Base-by-base conservation (phyloP, 2,329 filamentous ascomycete species). In the Basipetospora chlamydospora region DNA sequence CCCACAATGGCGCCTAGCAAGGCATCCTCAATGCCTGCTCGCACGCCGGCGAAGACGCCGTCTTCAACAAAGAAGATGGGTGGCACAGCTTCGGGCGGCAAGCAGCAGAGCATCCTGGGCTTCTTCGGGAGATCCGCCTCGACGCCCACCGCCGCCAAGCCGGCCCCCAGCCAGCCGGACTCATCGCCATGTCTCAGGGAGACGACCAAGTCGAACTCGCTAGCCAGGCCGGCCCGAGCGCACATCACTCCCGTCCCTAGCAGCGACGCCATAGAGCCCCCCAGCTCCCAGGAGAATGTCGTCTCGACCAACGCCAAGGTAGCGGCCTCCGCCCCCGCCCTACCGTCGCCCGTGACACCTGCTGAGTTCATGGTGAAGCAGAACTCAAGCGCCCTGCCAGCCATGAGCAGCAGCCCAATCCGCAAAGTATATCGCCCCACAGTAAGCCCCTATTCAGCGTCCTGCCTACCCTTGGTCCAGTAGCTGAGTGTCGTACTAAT, bases 231-330 rank as follows among this genome's bases (percentile, higher is more conserved):
- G 15, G 61, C 56, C n/a, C 66, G 66, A 34, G 58, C 58, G 26
- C 65, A 64, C 40, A 60, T 78, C 40, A 87, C 84, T 0, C 84
- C 85, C 4, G 70, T 80, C 5, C 80, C 85, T 5, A 93, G 83
- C 55, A 92, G 85, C 56, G 84, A 92, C 56, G 70, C 69, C 25
- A 54, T 73, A 18, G 74, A 79, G 37, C 75, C 75, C 16, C 65
- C 68, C 1, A 80, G 76, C 54, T 80, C 78, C 0, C 75, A 82
- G 43, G 74, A 80, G 46, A 77, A 80, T 43, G 64, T 72, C 39
- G 62, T 63, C 38, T 52, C 53, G 29, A 38, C 39, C 33, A 48
- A 59, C 43, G 58, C 59, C 40, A 55, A 54, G 28, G 44, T 49
- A 42, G 66, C 69, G 55, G 67, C 70, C 55, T 66, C 64, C 47